Evolutionary conservation across 2,329 filamentous ascomycete genomes (phyloP), one percentile per base, ranked within the genome.

Genomic region (Nothopassalora personata): DNA sequence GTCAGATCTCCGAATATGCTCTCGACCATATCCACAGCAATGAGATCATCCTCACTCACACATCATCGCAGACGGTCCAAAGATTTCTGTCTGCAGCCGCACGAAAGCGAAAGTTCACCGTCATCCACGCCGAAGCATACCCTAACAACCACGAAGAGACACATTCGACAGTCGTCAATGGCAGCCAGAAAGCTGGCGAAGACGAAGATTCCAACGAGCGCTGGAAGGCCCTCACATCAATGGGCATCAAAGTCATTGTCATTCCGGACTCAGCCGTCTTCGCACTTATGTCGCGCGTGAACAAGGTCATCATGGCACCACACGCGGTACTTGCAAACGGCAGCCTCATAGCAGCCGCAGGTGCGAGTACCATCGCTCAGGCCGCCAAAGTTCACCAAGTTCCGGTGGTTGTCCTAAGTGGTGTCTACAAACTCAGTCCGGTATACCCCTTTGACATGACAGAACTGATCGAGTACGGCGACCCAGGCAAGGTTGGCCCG

Each of bases 11-110:
- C 1, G 85, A 86, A 23, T 89, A 91, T 64, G 90, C 92, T 2
- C 88, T 96, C 63, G 90, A 95, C 51, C 90, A 97, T 74, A 96
- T 99, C 64, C 90, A 96, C 72, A 89, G 90, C 1, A 91, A 93
- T 71, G 93, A 99, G 74, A 88, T 92, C 67, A 90, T 99, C 63
- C 84, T 99, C 62, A 92, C 92, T 8, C 88, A 96, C 72, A 89
- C 90, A 48, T 91, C 91, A 1, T 93, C 91, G 0, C 83, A 85
- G 34, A 96, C 90, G 0, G 90, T 97, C 6, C 91, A 97, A 72
- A 89, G 87, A 58, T 97, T 99, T 70, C 81, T 99, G 28, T 81
- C 94, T 43, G 88, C 90, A 61, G 94, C 93, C 1, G 92, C 94
- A 0, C 82, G 86, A 34, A 96, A 95, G 77, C 85, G 94, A 65